phyloP scores from a whole-genome alignment of 768 basidiomycete genomes.

The Astraeus odoratus region DNA sequence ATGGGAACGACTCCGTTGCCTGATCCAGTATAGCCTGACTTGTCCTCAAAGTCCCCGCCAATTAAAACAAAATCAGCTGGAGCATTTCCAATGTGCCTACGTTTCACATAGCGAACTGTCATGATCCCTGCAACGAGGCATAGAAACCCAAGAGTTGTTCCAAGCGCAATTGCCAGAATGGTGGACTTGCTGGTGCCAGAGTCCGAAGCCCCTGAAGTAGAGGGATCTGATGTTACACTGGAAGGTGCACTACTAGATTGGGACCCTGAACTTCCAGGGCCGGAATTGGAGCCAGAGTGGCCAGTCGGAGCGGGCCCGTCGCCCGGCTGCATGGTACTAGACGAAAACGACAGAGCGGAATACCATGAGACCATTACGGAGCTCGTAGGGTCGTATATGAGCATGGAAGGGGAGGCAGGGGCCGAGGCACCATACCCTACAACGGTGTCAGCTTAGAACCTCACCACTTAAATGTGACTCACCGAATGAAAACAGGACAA shows the following conservation, averaged over 20 bases:
- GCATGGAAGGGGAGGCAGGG: slow-evolving; percentile 43
- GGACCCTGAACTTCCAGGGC: slow-evolving; percentile 2
- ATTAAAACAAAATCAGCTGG: slow-evolving; percentile 15
- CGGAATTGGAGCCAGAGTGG: slow-evolving; percentile 4
- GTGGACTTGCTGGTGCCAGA: slow-evolving; percentile 16
- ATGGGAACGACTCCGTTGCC: slow-evolving; percentile 6
- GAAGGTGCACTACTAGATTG: slow-evolving; percentile 8
- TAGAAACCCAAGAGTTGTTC: slow-evolving; percentile 53
- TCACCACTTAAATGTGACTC: slow-evolving; percentile 20
- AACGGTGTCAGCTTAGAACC: slow-evolving; percentile 19
- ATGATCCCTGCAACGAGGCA: slow-evolving; percentile 42
- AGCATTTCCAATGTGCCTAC: slow-evolving; percentile 11
- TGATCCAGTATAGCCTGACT: slow-evolving; percentile 5
- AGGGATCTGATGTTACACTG: slow-evolving; percentile 7
- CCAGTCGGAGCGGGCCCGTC: slow-evolving; percentile 30
- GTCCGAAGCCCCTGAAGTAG: slow-evolving; percentile 8
- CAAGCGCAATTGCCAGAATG: slow-evolving; percentile 50
- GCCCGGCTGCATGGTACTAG: slow-evolving; percentile 25
- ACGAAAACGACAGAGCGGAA: slow-evolving; percentile 29
- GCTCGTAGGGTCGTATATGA: slow-evolving; percentile 40
- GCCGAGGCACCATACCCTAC: slow-evolving; percentile 28
- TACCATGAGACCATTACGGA: slow-evolving; percentile 36
- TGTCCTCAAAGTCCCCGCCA: slow-evolving; percentile 13
- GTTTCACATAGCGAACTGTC: slow-evolving; percentile 40
- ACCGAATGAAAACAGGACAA: slow-evolving; percentile 79